phyloP scores from a whole-genome alignment of 805 yeast genomes.

The Wickerhamiella spandovensis region DNA sequence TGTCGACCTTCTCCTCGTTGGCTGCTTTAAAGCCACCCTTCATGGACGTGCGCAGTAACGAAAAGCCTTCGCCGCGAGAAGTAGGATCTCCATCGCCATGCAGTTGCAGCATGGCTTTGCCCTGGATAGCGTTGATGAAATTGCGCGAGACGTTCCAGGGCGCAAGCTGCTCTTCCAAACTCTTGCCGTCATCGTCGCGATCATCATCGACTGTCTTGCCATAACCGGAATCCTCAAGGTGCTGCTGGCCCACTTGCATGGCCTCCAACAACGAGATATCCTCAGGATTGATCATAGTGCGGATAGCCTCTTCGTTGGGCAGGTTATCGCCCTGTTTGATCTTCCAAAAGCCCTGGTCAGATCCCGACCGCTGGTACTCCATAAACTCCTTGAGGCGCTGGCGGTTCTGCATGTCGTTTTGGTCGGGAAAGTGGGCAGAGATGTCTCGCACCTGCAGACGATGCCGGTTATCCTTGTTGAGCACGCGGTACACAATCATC shows the following conservation, averaged over 20 bases:
- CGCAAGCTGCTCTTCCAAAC: slow-evolving; percentile 71
- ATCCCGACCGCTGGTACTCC: slow-evolving; percentile 92
- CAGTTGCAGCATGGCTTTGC: slow-evolving; percentile 90
- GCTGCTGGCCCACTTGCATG: slow-evolving; percentile 89
- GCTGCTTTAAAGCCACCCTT: slow-evolving; percentile 69
- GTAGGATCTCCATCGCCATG: slow-evolving; percentile 94
- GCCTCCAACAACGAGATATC: slow-evolving; percentile 77
- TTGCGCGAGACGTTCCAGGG: slow-evolving; percentile 93
- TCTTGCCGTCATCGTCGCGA: slow-evolving; percentile 30
- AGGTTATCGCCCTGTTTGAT: slow-evolving; percentile 52
- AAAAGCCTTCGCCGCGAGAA: slow-evolving; percentile 78
- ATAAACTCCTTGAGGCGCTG: slow-evolving; percentile 92
- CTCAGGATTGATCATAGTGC: slow-evolving; percentile 83
- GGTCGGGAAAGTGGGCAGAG: slow-evolving; percentile 88
- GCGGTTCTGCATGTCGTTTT: slow-evolving; percentile 92
- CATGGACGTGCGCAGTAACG: slow-evolving; percentile 83
- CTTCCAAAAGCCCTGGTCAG: slow-evolving; percentile 92
- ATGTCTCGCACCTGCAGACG: slow-evolving; percentile 78
- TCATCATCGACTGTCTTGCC: slow-evolving; percentile 32
- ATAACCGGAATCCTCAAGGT: slow-evolving; percentile 63
- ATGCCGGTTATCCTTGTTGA: slow-evolving; percentile 60
- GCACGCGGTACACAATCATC: slow-evolving; percentile 82
- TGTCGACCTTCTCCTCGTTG: slow-evolving; percentile 29
- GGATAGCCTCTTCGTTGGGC: slow-evolving; percentile 62
- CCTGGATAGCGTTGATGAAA: slow-evolving; percentile 86